A percentile compares a stretch with the other conserved stretches of the same genome.
phyloP scores from a whole-genome alignment of 169 alveolate genomes.

The Prorocentrum cordatum region DNA sequence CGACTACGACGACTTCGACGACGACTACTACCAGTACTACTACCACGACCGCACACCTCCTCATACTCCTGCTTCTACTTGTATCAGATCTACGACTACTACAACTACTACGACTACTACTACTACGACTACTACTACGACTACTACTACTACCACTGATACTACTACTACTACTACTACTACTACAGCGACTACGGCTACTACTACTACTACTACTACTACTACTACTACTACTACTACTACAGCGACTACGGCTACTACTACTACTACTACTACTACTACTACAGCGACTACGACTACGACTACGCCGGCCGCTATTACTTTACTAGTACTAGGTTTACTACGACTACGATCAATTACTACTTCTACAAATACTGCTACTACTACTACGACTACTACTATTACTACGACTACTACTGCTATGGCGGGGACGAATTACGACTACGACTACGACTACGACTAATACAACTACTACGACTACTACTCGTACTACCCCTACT shows the following conservation, averaged over 20 bases:
- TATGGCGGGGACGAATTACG: background rate
- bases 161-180: background rate
- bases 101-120: background rate
- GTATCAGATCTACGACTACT: background rate
- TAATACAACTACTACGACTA: too few species aligned
- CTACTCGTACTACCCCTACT: too few species aligned
- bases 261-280: background rate
- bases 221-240: background rate
- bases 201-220: background rate
- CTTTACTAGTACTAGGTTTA: background rate
- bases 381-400: background rate
- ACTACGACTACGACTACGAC: background rate
- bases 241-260: background rate
- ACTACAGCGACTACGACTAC: background rate
- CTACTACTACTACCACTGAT: background rate
- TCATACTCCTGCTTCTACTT: background rate
- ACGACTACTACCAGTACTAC: background rate
- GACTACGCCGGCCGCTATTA: background rate
- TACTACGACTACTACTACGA: background rate
- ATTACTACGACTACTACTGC: background rate
- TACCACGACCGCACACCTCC: background rate
- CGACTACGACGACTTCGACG: background rate
- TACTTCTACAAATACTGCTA: background rate
- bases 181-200: background rate
- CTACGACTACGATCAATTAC: background rate